Evolutionary conservation across 768 basidiomycete genomes (phyloP), one percentile per base, ranked within the genome.

Genomic region (Crucibulum laeve): DNA sequence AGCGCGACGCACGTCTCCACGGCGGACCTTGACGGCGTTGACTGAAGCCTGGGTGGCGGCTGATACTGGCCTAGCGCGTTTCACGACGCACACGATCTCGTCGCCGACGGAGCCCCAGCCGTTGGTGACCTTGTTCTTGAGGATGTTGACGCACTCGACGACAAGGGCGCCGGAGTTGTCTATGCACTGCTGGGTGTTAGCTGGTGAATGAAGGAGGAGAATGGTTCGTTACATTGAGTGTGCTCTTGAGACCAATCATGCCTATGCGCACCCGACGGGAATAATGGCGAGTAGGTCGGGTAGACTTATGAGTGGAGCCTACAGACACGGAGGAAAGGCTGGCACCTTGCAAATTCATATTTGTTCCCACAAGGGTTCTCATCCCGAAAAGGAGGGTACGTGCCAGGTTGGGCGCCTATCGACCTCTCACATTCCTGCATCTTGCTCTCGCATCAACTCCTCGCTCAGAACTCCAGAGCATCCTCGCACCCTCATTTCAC

Each of bases 231-330:
- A 90, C 91, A 68, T 91, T 93, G 47, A 97, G 78, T 0, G 84
- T 91, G 44, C 83, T 79, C 61, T 97, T 97, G 56, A 97, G 89
- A 46, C 93, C 93, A 72, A 97, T 91, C 94, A 97, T 97, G 47
- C 46, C 42, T 45, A 21, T 45, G 45, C n/a, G n/a, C n/a, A n/a
- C n/a, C 19, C 15, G 47, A 45, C 38, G 47, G 18, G 35, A 13
- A 10, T 10, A 10, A 19, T n/a, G 14, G 28, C 8, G 43, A 21
- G 45, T n/a, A 23, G 38, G 18, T 39, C 14, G 14, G 6, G 11
- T n/a, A 14, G 14, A 19, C 3, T 14, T 13, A 47, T 30, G 51
- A 50, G 25, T 25, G 41, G 38, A 39, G 40, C 40, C 43, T 48
- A 38, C 48, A 34, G 38, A 39, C 41, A 47, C 26, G 33, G 25